Conservation (phyloP, 208 protist genomes). For the Lotmaria passim region DNA sequence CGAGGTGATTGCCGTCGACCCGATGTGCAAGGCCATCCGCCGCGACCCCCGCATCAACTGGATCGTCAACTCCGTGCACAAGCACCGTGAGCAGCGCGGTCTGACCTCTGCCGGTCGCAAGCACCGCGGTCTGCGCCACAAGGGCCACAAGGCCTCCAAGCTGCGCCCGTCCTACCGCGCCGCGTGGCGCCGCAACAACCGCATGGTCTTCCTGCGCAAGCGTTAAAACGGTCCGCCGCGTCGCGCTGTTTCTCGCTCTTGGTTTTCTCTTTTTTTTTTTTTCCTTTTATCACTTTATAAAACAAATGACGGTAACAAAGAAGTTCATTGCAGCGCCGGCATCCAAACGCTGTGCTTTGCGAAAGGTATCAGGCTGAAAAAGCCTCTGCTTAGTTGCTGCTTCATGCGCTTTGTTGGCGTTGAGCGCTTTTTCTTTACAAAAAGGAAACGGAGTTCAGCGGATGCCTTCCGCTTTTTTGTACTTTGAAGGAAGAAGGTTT, state of each 20-base stretch:
- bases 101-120: slow-evolving; percentile 98
- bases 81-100: slow-evolving; percentile 98
- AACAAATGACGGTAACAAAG: slow-evolving; percentile 5
- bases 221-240: slow-evolving; percentile 51
- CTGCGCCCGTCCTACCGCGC: slow-evolving; percentile 95
- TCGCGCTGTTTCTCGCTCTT: slow-evolving; percentile 14
- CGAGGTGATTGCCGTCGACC: slow-evolving; percentile 99
- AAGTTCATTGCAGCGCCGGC: neutral
- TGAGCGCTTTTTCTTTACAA: no score
- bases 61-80: slow-evolving; percentile 97
- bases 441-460: no score
- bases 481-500: no score
- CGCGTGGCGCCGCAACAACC: slow-evolving; percentile 99
- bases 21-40: slow-evolving; percentile 97
- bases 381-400: no score
- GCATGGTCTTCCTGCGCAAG: slow-evolving; percentile 93
- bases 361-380: no score
- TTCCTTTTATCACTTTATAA: slow-evolving; percentile 18
- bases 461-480: no score
- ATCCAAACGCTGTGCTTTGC: no score
- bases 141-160: slow-evolving; percentile 96
- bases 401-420: no score
- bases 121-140: slow-evolving; percentile 96
- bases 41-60: slow-evolving; percentile 99
- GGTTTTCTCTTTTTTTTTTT: slow-evolving; percentile 1